Evolutionary conservation across 768 basidiomycete genomes (phyloP).

Genomic region (Podaxis carcinomalis): DNA sequence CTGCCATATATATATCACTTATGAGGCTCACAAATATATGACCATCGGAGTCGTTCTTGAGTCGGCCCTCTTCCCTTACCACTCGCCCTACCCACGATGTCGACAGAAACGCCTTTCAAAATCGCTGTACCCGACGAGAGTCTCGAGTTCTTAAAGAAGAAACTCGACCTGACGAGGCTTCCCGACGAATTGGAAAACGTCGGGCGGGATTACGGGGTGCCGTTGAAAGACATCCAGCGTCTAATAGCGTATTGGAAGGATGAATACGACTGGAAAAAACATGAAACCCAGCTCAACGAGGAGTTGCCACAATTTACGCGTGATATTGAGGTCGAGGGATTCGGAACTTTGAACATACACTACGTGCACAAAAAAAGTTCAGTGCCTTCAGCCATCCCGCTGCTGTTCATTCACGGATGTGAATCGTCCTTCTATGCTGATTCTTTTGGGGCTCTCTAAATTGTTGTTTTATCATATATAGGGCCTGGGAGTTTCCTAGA

Average conservation of each 20-base stretch:
- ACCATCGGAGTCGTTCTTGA: too few relatives aligned
- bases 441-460: not conserved
- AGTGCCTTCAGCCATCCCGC: slow-evolving; percentile 35
- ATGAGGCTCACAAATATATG: too few relatives aligned
- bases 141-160: slow-evolving; percentile 29
- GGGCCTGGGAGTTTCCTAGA: slow-evolving; percentile 62
- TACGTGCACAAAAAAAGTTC: slow-evolving; percentile 52
- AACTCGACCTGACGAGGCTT: slow-evolving; percentile 35
- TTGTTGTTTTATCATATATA: slow-evolving; percentile 15
- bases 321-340: slow-evolving; percentile 43
- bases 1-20: too few relatives aligned
- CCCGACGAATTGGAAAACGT: slow-evolving; percentile 39
- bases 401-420: slow-evolving; percentile 48
- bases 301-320: slow-evolving; percentile 51
- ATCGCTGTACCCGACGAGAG: slow-evolving; percentile 33
- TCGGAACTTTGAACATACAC: slow-evolving; percentile 42
- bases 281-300: slow-evolving; percentile 45
- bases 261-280: slow-evolving; percentile 48
- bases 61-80: too few relatives aligned
- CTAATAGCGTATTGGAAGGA: slow-evolving; percentile 42
- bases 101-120: slow-evolving; percentile 31
- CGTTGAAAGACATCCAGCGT: slow-evolving; percentile 42
- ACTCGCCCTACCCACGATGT: not conserved
- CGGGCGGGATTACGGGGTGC: slow-evolving; percentile 38
- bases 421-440: slow-evolving; percentile 10